Base-by-base conservation (phyloP, 306 rosid genomes). In the Acacia acuminata region DNA sequence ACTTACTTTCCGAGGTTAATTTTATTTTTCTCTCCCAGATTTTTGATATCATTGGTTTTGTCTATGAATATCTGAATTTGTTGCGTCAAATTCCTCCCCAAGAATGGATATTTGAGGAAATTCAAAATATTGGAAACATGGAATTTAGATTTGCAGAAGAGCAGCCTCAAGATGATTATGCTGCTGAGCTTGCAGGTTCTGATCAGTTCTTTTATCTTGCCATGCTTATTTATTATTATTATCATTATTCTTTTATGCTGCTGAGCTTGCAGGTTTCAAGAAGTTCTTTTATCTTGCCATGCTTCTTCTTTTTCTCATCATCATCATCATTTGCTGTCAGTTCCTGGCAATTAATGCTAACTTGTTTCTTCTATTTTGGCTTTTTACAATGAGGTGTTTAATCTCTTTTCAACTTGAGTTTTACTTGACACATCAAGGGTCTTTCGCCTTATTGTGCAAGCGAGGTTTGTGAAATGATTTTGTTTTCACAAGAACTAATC, bases 161-260 rank as follows among this genome's bases (percentile, higher is more conserved):
- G 89, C 94, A 93, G 67, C 99, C 97, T 56, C 97, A 90, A 83
- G 99, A 96, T 88, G 99, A 96, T 86, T 96, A 93, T 86, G 98
- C 99, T 83, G 92, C 96, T 36, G 96, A 92, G 82, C 99, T 96
- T 79, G 87, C 99, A 91, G 99, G 98, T 93, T 84, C 45, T 58
- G 16, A 11, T 77, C 32, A 13, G 36, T 75, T 43, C 20, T 22
- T 32, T 82, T 64, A 45, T 36, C 70, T 75, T n/a, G 73, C 5
- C 7, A 38, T 11, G 44, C 60, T 40, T 61, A 7, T 55, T 55
- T 55, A 16, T 15, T 15, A 17, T 7, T 19, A 17, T 53, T 7
- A 6, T 76, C 13, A 19, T 10, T 6, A 17, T n/a, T n/a, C n/a
- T n/a, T n/a, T n/a, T n/a, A n/a, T n/a, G n/a, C n/a, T n/a, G n/a